Evolutionary conservation across 228 moss, liverwort and hornwort species (phyloP), one percentile per base, ranked within the genome.

Genomic region (Sphagnum magellanicum): DNA sequence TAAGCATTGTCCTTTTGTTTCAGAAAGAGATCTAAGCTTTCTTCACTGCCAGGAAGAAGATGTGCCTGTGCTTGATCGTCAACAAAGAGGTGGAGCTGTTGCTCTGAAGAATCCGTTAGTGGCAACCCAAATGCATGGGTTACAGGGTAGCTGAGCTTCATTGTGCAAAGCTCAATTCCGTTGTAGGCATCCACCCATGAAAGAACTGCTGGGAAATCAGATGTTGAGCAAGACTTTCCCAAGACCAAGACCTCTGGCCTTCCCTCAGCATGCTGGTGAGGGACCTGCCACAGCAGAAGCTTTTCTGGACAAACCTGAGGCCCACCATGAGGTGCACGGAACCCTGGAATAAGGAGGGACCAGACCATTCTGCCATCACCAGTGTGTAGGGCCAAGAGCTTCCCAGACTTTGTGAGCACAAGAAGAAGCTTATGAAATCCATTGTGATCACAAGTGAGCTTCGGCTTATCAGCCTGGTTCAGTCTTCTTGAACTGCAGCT

Each of bases 401-500:
- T 98, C 65, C 98, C 92, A 17, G 94, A 75, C 76, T 89, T 92
- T 15, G 98, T 92, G 53, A 94, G 68, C 61, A 98, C 92, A 71
- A 98, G 75, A 32, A 98, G 79, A 73, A 89, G 94, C 77, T 94
- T 98, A 48, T 94, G 94, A 71, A 98, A 98, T 63, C 94, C 98
- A 80, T 98, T 92, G 59, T 94, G 98, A 79, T 98, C 94, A 70
- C 89, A 81, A 49, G 82, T 83, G 75, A 86, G 88, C 70, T 98
- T 92, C 6, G 84, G 80, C 68, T 98, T 98, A 73, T 93, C 98
- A 53, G 84, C 91, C 76, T 88, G 93, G 59, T 93, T 88, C 80
- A 93, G 80, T 67, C 82, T 91, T 75, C 85, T 74, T 98, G 90
- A 64, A 98, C 79, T 67, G 76, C 81, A 60, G 87, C 93, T 69